These are phyloP conservation scores for Talaromyces funiculosus DNA, from an alignment of 2,329 filamentous ascomycete species.

Conservation along the genomic window DNA sequence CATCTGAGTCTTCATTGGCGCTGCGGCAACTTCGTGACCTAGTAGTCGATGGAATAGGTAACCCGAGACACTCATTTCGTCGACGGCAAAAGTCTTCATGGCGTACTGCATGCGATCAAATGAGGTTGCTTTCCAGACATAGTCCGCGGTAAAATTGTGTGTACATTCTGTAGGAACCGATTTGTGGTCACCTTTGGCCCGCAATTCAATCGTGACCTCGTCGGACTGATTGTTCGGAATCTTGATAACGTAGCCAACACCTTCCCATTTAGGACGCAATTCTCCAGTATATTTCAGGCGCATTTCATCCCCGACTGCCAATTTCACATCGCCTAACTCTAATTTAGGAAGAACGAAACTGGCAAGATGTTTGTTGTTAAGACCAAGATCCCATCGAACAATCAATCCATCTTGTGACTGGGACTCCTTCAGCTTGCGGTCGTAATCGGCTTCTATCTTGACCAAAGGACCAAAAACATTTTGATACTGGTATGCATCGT, in stretches of 20 bases:
- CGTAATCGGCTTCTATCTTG: slow-evolving; percentile 98
- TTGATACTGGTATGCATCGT: slow-evolving; percentile 97
- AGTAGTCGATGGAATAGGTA: slow-evolving; percentile 98
- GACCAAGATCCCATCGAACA: slow-evolving; percentile 87
- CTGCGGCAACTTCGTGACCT: slow-evolving; percentile 88
- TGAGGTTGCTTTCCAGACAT: slow-evolving; percentile 98
- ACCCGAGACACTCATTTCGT: slow-evolving; percentile 96
- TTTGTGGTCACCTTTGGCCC: slow-evolving; percentile 93
- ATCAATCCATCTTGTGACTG: slow-evolving; percentile 94
- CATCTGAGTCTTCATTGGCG: slow-evolving; percentile 90
- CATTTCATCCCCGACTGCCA: slow-evolving; percentile 98
- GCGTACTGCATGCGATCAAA: slow-evolving; percentile 99
- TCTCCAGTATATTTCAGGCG: slow-evolving; percentile 94
- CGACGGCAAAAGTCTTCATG: slow-evolving; percentile 98
- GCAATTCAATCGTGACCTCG: slow-evolving; percentile 90
- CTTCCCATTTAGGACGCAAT: slow-evolving; percentile 86
- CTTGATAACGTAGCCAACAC: slow-evolving; percentile 97
- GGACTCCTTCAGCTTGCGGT: slow-evolving; percentile 96
- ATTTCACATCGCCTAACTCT: slow-evolving; percentile 93
- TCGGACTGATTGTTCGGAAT: slow-evolving; percentile 99
- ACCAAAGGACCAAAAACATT: slow-evolving; percentile 97
- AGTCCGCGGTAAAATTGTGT: slow-evolving; percentile 96
- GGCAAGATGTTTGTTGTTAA: slow-evolving; percentile 96
- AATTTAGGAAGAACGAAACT: slow-evolving; percentile 96
- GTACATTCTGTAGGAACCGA: slow-evolving; percentile 93